A percentile compares a stretch with the other conserved stretches of the same genome.
Conservation (phyloP, 495 filamentous ascomycete genomes). For the Penicillium fimorum region DNA sequence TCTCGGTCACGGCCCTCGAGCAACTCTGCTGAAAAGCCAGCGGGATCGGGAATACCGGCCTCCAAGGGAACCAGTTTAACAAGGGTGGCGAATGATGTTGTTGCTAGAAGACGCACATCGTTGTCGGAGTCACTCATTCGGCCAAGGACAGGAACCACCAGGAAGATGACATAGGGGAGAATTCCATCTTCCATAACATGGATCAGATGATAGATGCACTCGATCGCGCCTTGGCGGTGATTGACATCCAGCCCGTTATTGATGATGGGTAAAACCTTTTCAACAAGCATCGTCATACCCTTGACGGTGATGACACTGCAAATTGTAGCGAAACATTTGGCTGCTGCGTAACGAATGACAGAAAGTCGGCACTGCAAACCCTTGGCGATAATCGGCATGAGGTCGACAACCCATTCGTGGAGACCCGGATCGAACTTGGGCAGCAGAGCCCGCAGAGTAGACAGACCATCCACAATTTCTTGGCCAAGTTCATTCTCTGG, state of each 20-base stretch:
- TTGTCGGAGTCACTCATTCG: slow-evolving; percentile 99
- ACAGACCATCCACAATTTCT: slow-evolving; percentile 89
- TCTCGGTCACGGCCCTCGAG: slow-evolving; percentile 88
- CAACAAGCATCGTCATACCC: slow-evolving; percentile 93
- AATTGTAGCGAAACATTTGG: slow-evolving; percentile 94
- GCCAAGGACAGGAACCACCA: slow-evolving; percentile 95
- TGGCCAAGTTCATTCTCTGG: slow-evolving; percentile 74
- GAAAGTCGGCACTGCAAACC: slow-evolving; percentile 83
- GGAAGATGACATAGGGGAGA: slow-evolving; percentile 96
- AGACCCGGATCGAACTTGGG: slow-evolving; percentile 75
- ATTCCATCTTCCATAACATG: slow-evolving; percentile 98
- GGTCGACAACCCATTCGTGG: slow-evolving; percentile 70
- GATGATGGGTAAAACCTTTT: slow-evolving; percentile 86
- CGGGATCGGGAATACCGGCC: slow-evolving; percentile 94
- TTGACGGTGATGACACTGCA: slow-evolving; percentile 94
- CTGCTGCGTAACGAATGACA: slow-evolving; percentile 91
- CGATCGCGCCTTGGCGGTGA: slow-evolving; percentile 87
- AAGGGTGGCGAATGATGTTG: slow-evolving; percentile 93
- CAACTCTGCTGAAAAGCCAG: slow-evolving; percentile 83
- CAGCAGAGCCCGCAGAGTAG: slow-evolving; percentile 83
- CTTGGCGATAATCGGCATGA: slow-evolving; percentile 84
- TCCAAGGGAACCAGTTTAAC: slow-evolving; percentile 99
- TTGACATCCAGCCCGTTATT: slow-evolving; percentile 82
- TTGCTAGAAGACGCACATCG: slow-evolving; percentile 89
- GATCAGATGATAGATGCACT: slow-evolving; percentile 92